phyloP scores from a whole-genome alignment of 2,329 filamentous ascomycete species.

The Monosporascus sp. region DNA sequence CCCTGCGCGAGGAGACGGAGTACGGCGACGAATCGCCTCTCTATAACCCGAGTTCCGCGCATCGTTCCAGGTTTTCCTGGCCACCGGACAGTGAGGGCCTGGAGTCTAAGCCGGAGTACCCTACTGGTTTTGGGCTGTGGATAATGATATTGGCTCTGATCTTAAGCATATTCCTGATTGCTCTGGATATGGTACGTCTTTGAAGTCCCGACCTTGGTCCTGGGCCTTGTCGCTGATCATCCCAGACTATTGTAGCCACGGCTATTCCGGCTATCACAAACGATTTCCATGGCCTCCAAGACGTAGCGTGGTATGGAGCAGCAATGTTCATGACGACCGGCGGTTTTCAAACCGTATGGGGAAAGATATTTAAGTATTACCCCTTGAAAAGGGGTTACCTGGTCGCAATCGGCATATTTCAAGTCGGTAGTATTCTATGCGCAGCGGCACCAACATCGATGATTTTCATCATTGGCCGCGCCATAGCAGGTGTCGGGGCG shows the following conservation, averaged over 20 bases:
- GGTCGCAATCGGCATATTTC: conserved; percentile 10
- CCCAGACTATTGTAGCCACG: conserved; percentile 51
- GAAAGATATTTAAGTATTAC: conserved; percentile 43
- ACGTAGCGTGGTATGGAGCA: conserved; percentile 56
- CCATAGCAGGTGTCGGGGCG: conserved; percentile 29
- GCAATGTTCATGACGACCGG: conserved; percentile 47
- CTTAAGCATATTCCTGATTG: conserved; percentile 44
- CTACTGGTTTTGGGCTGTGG: conserved; percentile 31
- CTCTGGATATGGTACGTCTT: conserved; percentile 39
- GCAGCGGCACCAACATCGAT: neutral
- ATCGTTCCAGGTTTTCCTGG: too few relatives aligned
- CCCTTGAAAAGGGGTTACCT: conserved; percentile 13
- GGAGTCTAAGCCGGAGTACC: conserved; percentile 26
- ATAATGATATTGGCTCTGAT: conserved; percentile 43
- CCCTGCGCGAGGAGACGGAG: too few relatives aligned
- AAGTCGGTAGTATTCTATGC: conserved; percentile 10
- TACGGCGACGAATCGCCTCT: too few relatives aligned
- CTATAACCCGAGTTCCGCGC: too few relatives aligned
- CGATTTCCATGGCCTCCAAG: conserved; percentile 44
- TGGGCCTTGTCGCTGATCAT: neutral
- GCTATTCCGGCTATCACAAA: conserved; percentile 53
- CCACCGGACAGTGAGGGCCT: too few relatives aligned
- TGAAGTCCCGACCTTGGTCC: neutral
- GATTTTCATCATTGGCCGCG: conserved; percentile 28
- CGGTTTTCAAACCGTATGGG: conserved; percentile 40